Conservation (phyloP, 2,329 filamentous ascomycete species). For the Trichophaea hybrida region DNA sequence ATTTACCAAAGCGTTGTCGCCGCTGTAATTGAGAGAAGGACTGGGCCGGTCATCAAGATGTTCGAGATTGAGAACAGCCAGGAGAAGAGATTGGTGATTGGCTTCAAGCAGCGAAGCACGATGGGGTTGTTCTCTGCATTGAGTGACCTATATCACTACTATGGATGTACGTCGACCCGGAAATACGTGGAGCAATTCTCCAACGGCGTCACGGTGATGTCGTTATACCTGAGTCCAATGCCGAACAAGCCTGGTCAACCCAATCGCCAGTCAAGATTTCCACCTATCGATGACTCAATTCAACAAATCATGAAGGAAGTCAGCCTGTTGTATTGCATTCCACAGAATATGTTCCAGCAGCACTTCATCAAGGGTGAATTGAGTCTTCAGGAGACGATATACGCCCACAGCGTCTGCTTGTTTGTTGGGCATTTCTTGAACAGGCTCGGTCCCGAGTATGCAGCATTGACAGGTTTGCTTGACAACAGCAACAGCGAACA, state of each 20-base stretch:
- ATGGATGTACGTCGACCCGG: slow-evolving; percentile 84
- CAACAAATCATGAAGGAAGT: slow-evolving; percentile 99
- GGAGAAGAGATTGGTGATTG: slow-evolving; percentile 88
- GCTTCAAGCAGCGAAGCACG: slow-evolving; percentile 85
- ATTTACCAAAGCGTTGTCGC: slow-evolving; percentile 92
- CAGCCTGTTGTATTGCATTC: slow-evolving; percentile 91
- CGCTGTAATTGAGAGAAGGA: slow-evolving; percentile 58
- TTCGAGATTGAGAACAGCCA: slow-evolving; percentile 85
- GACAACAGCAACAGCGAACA: slow-evolving; percentile 71
- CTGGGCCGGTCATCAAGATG: slow-evolving; percentile 91
- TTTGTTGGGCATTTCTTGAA: slow-evolving; percentile 98
- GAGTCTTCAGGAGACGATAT: slow-evolving; percentile 91
- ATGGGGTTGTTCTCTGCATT: slow-evolving; percentile 88
- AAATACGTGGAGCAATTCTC: slow-evolving; percentile 98
- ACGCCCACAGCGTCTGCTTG: slow-evolving; percentile 93
- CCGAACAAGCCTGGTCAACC: slow-evolving; percentile 8
- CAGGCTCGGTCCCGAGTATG: slow-evolving; percentile 76
- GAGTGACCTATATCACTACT: slow-evolving; percentile 96
- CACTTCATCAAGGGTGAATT: slow-evolving; percentile 76
- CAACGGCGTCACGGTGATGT: slow-evolving; percentile 95
- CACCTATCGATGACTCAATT: slow-evolving; percentile 83
- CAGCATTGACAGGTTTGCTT: slow-evolving; percentile 65
- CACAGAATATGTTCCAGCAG: slow-evolving; percentile 87
- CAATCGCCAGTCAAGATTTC: slow-evolving; percentile 37
- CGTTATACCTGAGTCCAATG: slow-evolving; percentile 73